Conservation (phyloP, 345 rosid genomes). For the Rubroshorea leprosula region DNA sequence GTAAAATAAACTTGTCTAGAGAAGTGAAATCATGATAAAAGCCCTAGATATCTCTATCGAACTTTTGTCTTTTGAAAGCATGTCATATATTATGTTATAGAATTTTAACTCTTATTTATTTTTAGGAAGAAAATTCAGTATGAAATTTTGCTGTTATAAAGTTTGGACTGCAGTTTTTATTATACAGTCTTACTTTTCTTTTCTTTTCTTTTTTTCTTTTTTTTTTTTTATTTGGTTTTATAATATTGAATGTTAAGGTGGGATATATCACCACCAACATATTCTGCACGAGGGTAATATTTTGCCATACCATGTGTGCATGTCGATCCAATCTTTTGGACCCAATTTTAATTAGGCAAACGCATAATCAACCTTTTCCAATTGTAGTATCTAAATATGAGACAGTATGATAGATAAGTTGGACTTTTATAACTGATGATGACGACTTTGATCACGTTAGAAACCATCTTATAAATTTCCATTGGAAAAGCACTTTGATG, state of each 20-base stretch:
- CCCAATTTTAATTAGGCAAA: neutral
- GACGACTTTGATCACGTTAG: conserved; percentile 44
- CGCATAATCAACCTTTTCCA: neutral
- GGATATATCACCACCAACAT: neutral
- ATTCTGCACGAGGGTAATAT: neutral
- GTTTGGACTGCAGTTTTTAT: neutral
- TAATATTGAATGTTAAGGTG: neutral
- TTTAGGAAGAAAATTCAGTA: too few relatives aligned
- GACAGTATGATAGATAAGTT: conserved; percentile 21
- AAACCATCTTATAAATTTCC: conserved; percentile 27
- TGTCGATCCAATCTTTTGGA: neutral
- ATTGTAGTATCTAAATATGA: neutral
- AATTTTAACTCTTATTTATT: too few relatives aligned
- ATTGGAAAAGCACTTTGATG: conserved; percentile 11
- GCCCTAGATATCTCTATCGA: too few relatives aligned
- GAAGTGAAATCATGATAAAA: too few relatives aligned
- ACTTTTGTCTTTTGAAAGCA: neutral
- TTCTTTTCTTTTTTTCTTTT: too few relatives aligned
- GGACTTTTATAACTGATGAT: conserved; percentile 11
- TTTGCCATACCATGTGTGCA: neutral
- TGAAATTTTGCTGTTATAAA: too few relatives aligned
- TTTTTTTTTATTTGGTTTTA: too few relatives aligned
- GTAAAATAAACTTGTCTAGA: neutral
- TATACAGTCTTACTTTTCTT: neutral
- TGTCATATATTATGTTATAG: too few relatives aligned